Evolutionary conservation across 441 rosid species (phyloP).

Genomic region (Arabidopsis lyrata): DNA sequence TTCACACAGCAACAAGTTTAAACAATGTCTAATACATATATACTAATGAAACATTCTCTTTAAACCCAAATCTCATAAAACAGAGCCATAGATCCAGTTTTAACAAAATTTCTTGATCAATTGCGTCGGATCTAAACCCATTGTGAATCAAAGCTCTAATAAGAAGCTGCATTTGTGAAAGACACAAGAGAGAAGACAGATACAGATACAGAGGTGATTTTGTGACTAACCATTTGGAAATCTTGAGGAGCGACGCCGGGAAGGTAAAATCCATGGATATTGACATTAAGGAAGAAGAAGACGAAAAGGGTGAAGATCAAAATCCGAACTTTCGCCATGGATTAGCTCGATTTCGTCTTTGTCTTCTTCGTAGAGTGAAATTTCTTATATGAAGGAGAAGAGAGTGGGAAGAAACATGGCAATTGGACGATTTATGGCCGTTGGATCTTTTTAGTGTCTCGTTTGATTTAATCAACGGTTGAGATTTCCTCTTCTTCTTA

Average conservation of each 20-base stretch:
- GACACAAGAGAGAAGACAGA: background rate
- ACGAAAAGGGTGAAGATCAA: conserved; percentile 51
- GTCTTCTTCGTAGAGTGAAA: conserved; percentile 25
- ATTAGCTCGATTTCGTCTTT: conserved; percentile 32
- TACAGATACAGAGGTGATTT: background rate
- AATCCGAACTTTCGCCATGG: conserved; percentile 58
- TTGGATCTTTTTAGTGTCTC: conserved; percentile 17
- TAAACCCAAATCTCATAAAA: conserved; percentile 9
- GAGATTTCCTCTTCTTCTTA: conserved; percentile 10
- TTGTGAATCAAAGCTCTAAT: background rate
- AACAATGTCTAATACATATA: conserved; percentile 12
- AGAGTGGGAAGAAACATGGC: conserved; percentile 26
- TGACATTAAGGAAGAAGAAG: conserved; percentile 41
- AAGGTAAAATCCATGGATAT: conserved; percentile 72
- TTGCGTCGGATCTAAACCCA: conserved; percentile 8
- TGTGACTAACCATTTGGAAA: conserved; percentile 59
- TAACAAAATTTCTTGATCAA: background rate
- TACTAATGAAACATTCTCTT: background rate
- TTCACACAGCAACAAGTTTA: conserved; percentile 15
- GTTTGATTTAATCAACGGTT: conserved; percentile 25
- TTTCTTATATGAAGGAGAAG: conserved; percentile 33
- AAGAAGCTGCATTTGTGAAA: conserved; percentile 15
- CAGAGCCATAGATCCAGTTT: background rate
- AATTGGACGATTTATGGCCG: background rate
- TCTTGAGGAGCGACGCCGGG: conserved; percentile 96